Base-by-base conservation (phyloP, 305 asterid species). In the Euphrasia arctica region DNA sequence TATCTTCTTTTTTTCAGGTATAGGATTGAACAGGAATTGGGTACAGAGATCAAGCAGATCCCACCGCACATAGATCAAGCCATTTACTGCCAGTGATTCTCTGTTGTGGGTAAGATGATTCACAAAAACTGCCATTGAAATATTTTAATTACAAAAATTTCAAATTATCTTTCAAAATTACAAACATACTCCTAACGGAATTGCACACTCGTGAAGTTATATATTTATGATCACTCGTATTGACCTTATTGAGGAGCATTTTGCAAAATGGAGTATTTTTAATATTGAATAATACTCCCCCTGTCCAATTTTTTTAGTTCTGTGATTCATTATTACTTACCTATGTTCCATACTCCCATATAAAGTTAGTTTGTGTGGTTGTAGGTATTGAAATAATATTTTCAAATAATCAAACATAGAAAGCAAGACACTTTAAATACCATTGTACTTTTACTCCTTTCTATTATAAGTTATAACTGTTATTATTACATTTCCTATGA, bases 11-110 rank as follows among this genome's bases (percentile, higher is more conserved):
- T 67, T 74, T 59, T 59, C 75, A 91, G 98, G 82, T 89, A 89
- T 72, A 85, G 86, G 87, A 91, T 91, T 69, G 98, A 91, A 72
- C 95, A 91, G 80, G 98, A 91, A 75, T 79, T 91, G 43, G 97
- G 98, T 47, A 89, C 98, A 3, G 98, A 89, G 78, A 91, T 91
- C 76, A 85, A 91, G 82, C 96, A 89, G 80, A 91, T 91, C 70
- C 98, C 96, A 58, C 96, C 96, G 14, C 90, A 86, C 31, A 91
- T 91, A 64, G 96, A 91, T 79, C 95, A 85, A 71, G 87, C 88
- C n/a, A 80, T 88, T 55, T 91, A 91, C 77, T 89, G 98, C 67
- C 91, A 45, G 67, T 89, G 88, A 87, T 29, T 64, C 69, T 45
- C 58, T 64, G 65, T 60, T 56, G 62, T 45, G 3, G 2, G 57